Base-by-base conservation (phyloP, 805 yeast genomes). In the Yarrowia sp. region DNA sequence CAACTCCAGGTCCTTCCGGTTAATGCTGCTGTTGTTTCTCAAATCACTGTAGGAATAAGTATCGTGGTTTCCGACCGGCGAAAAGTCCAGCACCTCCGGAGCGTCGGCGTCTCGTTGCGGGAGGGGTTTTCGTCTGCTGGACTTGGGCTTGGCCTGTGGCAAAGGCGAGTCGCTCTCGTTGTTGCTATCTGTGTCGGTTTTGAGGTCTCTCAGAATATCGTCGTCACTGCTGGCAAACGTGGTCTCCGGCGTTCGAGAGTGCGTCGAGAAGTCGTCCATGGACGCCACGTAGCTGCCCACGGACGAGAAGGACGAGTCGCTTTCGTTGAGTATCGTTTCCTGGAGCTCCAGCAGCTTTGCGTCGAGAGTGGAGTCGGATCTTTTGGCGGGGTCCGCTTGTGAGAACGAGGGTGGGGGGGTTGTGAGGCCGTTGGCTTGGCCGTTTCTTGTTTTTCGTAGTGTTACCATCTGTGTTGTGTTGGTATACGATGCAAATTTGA, bases 1-100 rank as follows among this genome's bases (percentile, higher is more conserved):
- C 66, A 85, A 83, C 8, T 80, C 77, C 11, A 84, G 31, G 31
- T 74, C 73, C 47, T 70, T 65, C 15, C 67, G 31, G 28, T 28
- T 43, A 11, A 58, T 43, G 35, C 13, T 35, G 42, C 64, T 58
- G 35, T 58, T 58, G 35, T 58, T 42, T 33, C 64, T 15, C 4
- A 43, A 35, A 3, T 42, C 64, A 22, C 33, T 33, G 51, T 43
- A 58, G 11, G 39, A 18, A 18, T 44, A 58, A 1, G 64, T 58
- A 51, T 58, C 51, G 15, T 39, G 47, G 42, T 36, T 38, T 4
- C 47, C 45, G 11, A 58, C 8, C 35, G 14, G 15, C 8, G 43
- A 9, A 32, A 58, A 8, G 15, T 58, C 64, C 41, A 58, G 17
- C n/a, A 43, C 32, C 9, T 42, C 64, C 1, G 51, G 41, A 4